These are phyloP conservation scores for Daldinia vernicosa DNA, from an alignment of 495 filamentous ascomycete genomes.

Conservation along the genomic window DNA sequence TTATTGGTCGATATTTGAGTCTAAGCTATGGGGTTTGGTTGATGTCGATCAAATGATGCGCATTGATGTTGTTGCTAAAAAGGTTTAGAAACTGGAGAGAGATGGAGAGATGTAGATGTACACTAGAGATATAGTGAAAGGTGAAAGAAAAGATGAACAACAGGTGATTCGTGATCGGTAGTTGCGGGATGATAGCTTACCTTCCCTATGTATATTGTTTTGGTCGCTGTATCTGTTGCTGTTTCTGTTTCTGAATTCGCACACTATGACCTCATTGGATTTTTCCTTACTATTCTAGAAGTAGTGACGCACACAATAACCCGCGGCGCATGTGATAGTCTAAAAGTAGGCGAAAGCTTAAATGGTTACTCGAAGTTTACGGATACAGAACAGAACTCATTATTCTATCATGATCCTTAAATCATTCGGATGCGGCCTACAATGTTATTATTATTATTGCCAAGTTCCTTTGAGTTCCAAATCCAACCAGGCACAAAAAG, in stretches of 20 bases:
- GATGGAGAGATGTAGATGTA: neutral
- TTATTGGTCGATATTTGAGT: conserved; percentile 12
- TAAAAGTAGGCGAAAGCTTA: neutral
- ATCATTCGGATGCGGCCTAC: conserved; percentile 5
- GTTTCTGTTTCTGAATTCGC: conserved; percentile 5
- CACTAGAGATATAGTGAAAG: neutral
- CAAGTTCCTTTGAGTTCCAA: neutral
- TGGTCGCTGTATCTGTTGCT: neutral
- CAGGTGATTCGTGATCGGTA: conserved; percentile 40
- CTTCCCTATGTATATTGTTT: neutral
- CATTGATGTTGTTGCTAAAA: conserved; percentile 23
- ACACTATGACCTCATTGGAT: conserved; percentile 40
- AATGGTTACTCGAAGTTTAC: neutral
- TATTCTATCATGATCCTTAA: neutral
- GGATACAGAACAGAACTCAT: conserved; percentile 1
- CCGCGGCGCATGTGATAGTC: neutral
- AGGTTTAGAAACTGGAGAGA: conserved; percentile 1
- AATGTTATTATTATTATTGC: neutral
- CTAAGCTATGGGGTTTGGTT: conserved; percentile 5
- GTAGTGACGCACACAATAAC: conserved; percentile 25
- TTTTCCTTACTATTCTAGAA: conserved; percentile 24
- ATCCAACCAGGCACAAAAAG: neutral
- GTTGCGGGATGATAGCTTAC: conserved; percentile 26
- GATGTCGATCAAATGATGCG: conserved; percentile 38
- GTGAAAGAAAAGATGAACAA: conserved; percentile 13